Conservation (phyloP, 1,284 basidiomycete species). For the Pseudozyma tsukubaensis region DNA sequence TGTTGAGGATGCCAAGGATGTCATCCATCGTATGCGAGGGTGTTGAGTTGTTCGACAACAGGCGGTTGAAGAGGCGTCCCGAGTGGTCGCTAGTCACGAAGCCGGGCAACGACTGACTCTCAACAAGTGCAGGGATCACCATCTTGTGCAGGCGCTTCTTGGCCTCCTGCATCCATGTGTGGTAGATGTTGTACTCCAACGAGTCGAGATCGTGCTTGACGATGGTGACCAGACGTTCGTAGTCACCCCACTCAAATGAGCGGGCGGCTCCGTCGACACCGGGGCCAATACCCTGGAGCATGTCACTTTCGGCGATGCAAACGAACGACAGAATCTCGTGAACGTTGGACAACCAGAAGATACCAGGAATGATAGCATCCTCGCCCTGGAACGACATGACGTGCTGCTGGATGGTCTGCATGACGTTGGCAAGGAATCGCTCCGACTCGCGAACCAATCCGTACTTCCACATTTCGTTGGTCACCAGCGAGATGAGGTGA, state of each 20-base stretch:
- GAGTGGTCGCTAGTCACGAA: constrained; percentile 96
- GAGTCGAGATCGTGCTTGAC: constrained; percentile 99
- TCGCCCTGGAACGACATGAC: constrained; percentile 94
- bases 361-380: constrained; percentile 93
- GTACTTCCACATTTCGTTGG: constrained; percentile 99
- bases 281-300: constrained; percentile 96
- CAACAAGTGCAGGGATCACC: constrained; percentile 97
- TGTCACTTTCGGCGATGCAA: constrained; percentile 96
- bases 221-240: constrained; percentile 93
- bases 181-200: constrained; percentile 99
- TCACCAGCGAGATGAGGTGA: constrained; percentile 96
- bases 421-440: constrained; percentile 96
- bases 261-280: constrained; percentile 87
- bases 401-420: constrained; percentile 97
- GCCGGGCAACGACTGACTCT: constrained; percentile 95
- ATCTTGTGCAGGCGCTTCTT: constrained; percentile 97
- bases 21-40: constrained; percentile 99
- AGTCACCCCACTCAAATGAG: constrained; percentile 95
- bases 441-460: constrained; percentile 97
- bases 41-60: constrained; percentile 79
- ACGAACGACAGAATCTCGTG: constrained; percentile 99
- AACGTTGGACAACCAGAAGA: constrained; percentile 99
- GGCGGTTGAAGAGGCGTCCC: constrained; percentile 90
- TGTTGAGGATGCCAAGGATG: constrained; percentile 94
- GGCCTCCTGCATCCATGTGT: constrained; percentile 98